Evolutionary conservation across 2,329 filamentous ascomycete species (phyloP), one percentile per base, ranked within the genome.

Genomic region (Cladosporium sp.): DNA sequence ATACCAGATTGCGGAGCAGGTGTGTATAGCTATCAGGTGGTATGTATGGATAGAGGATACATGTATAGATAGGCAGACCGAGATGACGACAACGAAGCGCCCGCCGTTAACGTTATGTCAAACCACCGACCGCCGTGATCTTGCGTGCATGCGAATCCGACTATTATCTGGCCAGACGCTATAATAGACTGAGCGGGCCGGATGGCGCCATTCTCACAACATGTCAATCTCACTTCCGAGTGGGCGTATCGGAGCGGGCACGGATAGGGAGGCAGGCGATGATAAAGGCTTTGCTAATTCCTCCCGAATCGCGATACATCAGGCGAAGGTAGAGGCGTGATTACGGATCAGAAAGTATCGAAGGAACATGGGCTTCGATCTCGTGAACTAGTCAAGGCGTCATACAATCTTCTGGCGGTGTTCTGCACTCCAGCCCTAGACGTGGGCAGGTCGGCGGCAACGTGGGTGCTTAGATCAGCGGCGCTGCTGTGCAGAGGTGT

Each of bases 151-250:
- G 54, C 40, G 43, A 47, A 47, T 47, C 43, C 43, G 43, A 47
- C 28, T 17, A 36, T 56, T 56, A 56, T 56, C 54, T 30, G 54
- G 54, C 54, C 54, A 56, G 54, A n/a, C 54, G 42, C 54, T 56
- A 56, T 47, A 20, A 47, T 28, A 56, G 38, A 56, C 42, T 49
- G 19, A 19, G 54, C 54, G 54, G 54, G 40, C 54, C 54, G 38
- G 38, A 56, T 56, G 54, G 54, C 54, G 54, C 54, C 54, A 56
- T 56, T 37, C 39, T 49, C 36, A 47, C 22, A n/a, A 47, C 20
- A 47, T 30, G 28, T 22, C 28, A 34, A 45, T 39, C 42, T 40
- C 30, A 15, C 20, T 37, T 34, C 19, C 43, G 43, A 20, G 25
- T 47, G 43, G 43, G 14, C 42, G 28, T 15, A n/a, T 17, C 43